Evolutionary conservation across 2,329 filamentous ascomycete genomes (phyloP), one percentile per base, ranked within the genome.

Genomic region (Tympanopsis confertula): DNA sequence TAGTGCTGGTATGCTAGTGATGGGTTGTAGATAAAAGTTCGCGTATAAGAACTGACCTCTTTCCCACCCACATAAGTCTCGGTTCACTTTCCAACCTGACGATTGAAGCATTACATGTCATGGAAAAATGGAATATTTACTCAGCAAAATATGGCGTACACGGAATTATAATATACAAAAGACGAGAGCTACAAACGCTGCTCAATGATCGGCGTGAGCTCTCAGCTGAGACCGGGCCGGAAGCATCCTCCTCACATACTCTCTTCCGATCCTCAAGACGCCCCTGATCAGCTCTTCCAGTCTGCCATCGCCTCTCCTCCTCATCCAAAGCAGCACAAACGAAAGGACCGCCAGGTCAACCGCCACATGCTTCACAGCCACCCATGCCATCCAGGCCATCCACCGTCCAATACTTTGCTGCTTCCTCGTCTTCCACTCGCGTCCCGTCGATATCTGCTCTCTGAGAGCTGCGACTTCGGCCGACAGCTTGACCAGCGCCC

Each of bases 401-500:
- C 86, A 93, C 1, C 78, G 70, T 36, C 75, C 69, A 18, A 83
- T 57, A 38, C 73, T 79, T 43, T 73, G 74, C 43, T 74, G 72
- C 46, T 71, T 79, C 46, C 73, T 74, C 14, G 74, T 71, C 43
- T 74, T 73, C 62, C 82, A 82, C 46, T 89, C 74, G 12, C 83
- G 70, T 0, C 85, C 78, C 0, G 77, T 73, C 38, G 86, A 82
- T 47, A 96, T 82, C 54, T 96, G 88, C 59, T 98, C 91, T 24
- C 91, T 74, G 43, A 96, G 61, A 1, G 91, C 91, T 1, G 91
- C 88, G 20, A 98, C 77, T 59, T 98, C 91, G 13, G 87, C 83
- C 4, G 88, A 94, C 62, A 96, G 78, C 48, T 87, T 85, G 39
- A 89, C 85, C 40, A 96, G 69, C 17, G 86, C 85, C 32, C 79